Percentiles rank a stretch among this genome's conserved stretches.
Evolutionary conservation across 495 filamentous ascomycete genomes (phyloP).

Genomic region (Achaetomiella virescens): DNA sequence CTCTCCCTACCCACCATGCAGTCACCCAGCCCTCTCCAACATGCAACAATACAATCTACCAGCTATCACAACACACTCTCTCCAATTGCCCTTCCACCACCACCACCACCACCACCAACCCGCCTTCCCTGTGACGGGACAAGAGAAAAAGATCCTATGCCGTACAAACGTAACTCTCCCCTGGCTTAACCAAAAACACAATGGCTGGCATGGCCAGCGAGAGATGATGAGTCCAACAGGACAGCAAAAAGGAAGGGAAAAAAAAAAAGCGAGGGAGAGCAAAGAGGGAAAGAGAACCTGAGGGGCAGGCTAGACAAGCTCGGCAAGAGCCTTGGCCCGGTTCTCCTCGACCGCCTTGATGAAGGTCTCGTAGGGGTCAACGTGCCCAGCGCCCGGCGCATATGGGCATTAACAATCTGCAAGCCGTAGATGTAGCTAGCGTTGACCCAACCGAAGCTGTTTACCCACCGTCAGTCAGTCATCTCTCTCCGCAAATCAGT

Average conservation of each 20-base stretch:
- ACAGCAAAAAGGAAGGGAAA: not conserved
- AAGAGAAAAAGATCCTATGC: too few species aligned
- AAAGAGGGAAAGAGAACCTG: not conserved
- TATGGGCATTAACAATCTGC: constrained; percentile 74
- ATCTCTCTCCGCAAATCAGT: constrained; percentile 18
- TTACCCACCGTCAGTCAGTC: constrained; percentile 3
- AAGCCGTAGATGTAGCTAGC: constrained; percentile 90
- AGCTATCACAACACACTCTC: too few species aligned
- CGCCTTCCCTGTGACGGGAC: too few species aligned
- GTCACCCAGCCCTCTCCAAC: too few species aligned
- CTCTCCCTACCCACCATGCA: too few species aligned
- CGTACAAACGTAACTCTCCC: too few species aligned
- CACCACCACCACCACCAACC: too few species aligned
- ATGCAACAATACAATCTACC: too few species aligned
- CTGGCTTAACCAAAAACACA: too few species aligned
- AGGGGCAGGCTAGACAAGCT: constrained; percentile 31
- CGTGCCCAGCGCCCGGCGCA: constrained; percentile 76
- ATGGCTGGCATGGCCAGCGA: too few species aligned
- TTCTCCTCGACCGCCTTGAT: constrained; percentile 45
- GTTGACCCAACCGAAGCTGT: constrained; percentile 97
- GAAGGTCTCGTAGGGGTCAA: constrained; percentile 79
- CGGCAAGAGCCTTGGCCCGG: constrained; percentile 38
- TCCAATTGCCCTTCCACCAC: too few species aligned
- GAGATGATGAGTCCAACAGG: not conserved
- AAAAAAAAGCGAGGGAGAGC: not conserved